Evolutionary conservation across 441 rosid species (phyloP), one percentile per base, ranked within the genome.

Genomic region (Gossypium trilobum): DNA sequence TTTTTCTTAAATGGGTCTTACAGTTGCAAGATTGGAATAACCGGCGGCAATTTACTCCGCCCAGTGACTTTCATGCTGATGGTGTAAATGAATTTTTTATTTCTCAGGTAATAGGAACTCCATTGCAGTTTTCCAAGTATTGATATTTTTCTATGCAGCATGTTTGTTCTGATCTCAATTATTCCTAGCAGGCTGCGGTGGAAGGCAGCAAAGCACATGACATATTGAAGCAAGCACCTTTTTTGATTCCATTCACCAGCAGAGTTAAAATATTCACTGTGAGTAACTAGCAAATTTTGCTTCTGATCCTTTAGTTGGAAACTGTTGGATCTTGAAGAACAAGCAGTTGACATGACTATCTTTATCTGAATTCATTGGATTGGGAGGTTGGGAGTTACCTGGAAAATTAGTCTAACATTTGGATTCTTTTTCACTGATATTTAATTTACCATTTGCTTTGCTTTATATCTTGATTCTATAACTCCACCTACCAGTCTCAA

Each of bases 1-100:
- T 66, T 80, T 60, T 60, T 76, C 67, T 67, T 70, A 55, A 67
- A 50, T 58, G 76, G 36, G 71, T 76, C 27, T 77, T 66, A 58
- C 73, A 95, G 99, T 83, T 95, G 86, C 97, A 88, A 88, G 98
- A 95, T 85, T 95, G 99, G 99, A 93, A 95, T 77, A 93, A 86
- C 73, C 84, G 99, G 78, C 84, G 88, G 66, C 82, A 91, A 48
- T 95, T 95, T 80, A 83, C 91, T 59, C 84, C 89, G 50, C 84
- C 97, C 1, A 88, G 87, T 81, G 92, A 91, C 79, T 95, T 93
- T 79, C 98, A 95, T 83, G 97, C 98, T 6, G 97, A 90, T 77
- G 85, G 88, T 60, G 97, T 91, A 72, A 91, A 90, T 74, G 99
- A 95, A 67, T 85, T 76, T 78, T 93, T 95, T 75, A 88, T 91